Base-by-base conservation (phyloP, 306 rosid species). In the Lathyrus oleraceus region DNA sequence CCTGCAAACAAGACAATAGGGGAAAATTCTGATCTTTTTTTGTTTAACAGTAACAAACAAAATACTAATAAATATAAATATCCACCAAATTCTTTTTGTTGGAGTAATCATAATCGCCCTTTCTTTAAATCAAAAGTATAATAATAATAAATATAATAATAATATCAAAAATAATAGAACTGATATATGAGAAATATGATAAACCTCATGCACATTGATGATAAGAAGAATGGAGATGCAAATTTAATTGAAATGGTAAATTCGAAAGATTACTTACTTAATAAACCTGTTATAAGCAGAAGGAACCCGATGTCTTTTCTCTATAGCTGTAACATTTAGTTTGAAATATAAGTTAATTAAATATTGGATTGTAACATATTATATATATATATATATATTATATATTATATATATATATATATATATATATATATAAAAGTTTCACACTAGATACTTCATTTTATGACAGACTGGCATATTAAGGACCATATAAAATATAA, bases 281-380 rank as follows among this genome's bases (percentile, higher is more conserved):
- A 94, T 93, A 84, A 93, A 93, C 59, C 92, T 82, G 61, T 93
- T 93, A 78, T 93, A 93, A n/a, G 98, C 98, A 3, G 99, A 94
- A 52, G 99, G 99, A 82, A 94, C 96, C 14, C 99, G 92, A 10
- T 87, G 99, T 81, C 97, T 87, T 83, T 94, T 94, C 87, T 94
- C 97, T 2, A 95, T 87, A 20, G 99, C 99, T 94, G 96, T 79
- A 54, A 8, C 14, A 19, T 62, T 40, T 65, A 47, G 54, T 57
- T 71, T 21, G 25, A 3, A 76, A 69, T 42, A 15, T 47, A 39
- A 35, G 60, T 54, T 35, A 69, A 8, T 54, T 35, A 69, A 8
- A 36, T 25, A 65, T 43, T 4, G 28, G 38, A 47, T 35, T 49
- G 4, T 51, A 38, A 25, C n/a, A 48, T 11, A 52, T 0, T 1